Conservation (phyloP, 1,139 yeast genomes). For the Debaryomyces sp. region DNA sequence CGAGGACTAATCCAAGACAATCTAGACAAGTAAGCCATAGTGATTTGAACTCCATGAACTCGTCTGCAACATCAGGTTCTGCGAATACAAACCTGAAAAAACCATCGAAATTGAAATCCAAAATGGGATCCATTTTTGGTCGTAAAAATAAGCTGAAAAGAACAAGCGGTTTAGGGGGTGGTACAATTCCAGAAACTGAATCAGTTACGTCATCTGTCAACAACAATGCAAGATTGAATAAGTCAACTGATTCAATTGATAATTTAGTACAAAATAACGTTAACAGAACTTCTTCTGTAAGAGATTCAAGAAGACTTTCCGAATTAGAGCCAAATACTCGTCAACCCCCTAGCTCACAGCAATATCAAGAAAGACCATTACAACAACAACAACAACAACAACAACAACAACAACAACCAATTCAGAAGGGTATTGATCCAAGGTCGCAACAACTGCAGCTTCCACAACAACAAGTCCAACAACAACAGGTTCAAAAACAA, state of each 20-base stretch:
- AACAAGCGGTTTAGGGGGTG: constrained; percentile 19
- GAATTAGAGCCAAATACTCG: neutral
- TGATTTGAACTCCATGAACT: constrained; percentile 5
- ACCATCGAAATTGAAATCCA: constrained; percentile 61
- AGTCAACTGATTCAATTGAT: constrained; percentile 8
- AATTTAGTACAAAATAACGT: neutral
- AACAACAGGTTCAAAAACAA: neutral
- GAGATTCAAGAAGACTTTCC: neutral
- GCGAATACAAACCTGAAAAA: constrained; percentile 19
- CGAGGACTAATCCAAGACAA: neutral
- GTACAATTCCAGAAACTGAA: constrained; percentile 38
- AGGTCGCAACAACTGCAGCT: neutral
- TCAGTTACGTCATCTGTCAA: constrained; percentile 26
- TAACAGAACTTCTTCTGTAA: neutral
- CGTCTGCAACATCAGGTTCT: constrained; percentile 6
- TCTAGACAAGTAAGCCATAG: constrained; percentile 7
- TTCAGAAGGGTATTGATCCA: neutral
- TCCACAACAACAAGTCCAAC: constrained; percentile 1
- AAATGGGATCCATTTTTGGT: constrained; percentile 83
- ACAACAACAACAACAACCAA: constrained; percentile 3
- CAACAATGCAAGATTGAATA: constrained; percentile 5
- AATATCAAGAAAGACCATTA: neutral
- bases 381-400: neutral
- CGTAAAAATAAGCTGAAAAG: constrained; percentile 53
- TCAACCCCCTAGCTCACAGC: neutral